A percentile compares a stretch with the other conserved stretches of the same genome.
Conservation (phyloP, 1,139 yeast species). For the Pneumocystis carinii region DNA sequence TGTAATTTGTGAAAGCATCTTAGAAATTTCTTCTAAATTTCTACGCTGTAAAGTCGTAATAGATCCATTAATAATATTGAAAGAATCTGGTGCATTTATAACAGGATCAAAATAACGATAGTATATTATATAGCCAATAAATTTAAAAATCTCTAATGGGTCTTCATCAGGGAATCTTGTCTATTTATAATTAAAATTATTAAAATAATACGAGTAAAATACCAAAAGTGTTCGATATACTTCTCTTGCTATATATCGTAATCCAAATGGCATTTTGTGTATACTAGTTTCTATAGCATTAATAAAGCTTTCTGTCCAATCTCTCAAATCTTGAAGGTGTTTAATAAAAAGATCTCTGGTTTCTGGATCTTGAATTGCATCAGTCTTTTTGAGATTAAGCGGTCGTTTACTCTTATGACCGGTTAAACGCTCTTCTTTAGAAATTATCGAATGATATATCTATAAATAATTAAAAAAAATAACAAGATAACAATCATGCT, state of each 20-base stretch:
- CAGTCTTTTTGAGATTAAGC: slow-evolving; percentile 38
- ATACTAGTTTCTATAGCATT: slow-evolving; percentile 32
- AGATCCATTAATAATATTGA: slow-evolving; percentile 34
- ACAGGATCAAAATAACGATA: slow-evolving; percentile 53
- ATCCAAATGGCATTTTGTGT: slow-evolving; percentile 46
- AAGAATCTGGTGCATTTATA: slow-evolving; percentile 52
- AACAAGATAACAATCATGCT: slow-evolving; percentile 21
- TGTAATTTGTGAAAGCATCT: slow-evolving; percentile 51
- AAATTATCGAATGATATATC: slow-evolving; percentile 34
- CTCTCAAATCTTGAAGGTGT: slow-evolving; percentile 64
- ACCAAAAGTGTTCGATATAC: slow-evolving; percentile 12
- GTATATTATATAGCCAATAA: slow-evolving; percentile 54
- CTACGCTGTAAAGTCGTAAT: slow-evolving; percentile 25
- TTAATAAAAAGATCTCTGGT: slow-evolving; percentile 55
- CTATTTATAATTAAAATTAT: slow-evolving; percentile 24
- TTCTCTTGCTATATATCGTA: slow-evolving; percentile 36
- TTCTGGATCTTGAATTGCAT: slow-evolving; percentile 63
- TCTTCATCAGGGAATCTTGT: slow-evolving; percentile 36
- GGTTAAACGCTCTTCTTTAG: slow-evolving; percentile 33
- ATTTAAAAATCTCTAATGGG: slow-evolving; percentile 38
- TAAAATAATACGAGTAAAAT: neutral
- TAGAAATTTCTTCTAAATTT: slow-evolving; percentile 44
- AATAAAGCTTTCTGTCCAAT: slow-evolving; percentile 45
- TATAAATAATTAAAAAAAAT: neutral
- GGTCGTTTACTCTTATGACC: slow-evolving; percentile 32